phyloP scores from a whole-genome alignment of 106 monocot genomes.

The Dendrobium officinale region DNA sequence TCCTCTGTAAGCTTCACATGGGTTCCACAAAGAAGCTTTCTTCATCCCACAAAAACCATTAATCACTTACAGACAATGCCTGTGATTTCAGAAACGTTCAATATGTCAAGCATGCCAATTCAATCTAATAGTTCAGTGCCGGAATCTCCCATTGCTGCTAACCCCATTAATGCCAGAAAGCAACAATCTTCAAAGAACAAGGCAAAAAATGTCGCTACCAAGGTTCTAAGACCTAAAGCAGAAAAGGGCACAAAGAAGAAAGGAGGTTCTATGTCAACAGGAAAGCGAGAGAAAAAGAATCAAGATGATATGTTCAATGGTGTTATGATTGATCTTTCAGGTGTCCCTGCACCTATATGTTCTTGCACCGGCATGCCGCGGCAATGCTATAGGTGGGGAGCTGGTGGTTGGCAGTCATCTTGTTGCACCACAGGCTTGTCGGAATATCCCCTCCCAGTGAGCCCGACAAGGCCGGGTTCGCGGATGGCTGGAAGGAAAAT shows the following conservation, averaged over 20 bases:
- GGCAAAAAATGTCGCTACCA: background rate
- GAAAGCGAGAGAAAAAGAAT: slow-evolving; percentile 42
- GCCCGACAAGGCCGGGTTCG: slow-evolving; percentile 44
- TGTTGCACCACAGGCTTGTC: slow-evolving; percentile 70
- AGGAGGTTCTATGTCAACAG: slow-evolving; percentile 10
- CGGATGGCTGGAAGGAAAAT: slow-evolving; percentile 70
- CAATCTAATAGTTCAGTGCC: background rate
- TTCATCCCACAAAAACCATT: slow-evolving; percentile 17
- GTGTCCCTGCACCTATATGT: slow-evolving; percentile 57
- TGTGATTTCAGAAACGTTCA: slow-evolving; percentile 16
- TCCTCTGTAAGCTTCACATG: slow-evolving; percentile 39
- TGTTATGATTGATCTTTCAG: slow-evolving; percentile 30
- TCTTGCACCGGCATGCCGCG: slow-evolving; percentile 58
- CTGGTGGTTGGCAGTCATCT: slow-evolving; percentile 78
- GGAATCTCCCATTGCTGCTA: slow-evolving; percentile 7
- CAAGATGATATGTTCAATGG: slow-evolving; percentile 23
- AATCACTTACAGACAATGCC: slow-evolving; percentile 12
- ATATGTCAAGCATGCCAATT: too few relatives aligned
- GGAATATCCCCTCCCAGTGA: slow-evolving; percentile 76
- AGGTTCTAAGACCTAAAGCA: slow-evolving; percentile 27
- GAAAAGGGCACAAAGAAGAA: slow-evolving; percentile 35
- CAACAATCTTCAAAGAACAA: slow-evolving; percentile 10
- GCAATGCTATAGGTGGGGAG: slow-evolving; percentile 74
- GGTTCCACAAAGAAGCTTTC: slow-evolving; percentile 41
- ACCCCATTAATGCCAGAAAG: slow-evolving; percentile 24